phyloP scores from a whole-genome alignment of 2,329 filamentous ascomycete species.

The Pseudodiploospora longispora region DNA sequence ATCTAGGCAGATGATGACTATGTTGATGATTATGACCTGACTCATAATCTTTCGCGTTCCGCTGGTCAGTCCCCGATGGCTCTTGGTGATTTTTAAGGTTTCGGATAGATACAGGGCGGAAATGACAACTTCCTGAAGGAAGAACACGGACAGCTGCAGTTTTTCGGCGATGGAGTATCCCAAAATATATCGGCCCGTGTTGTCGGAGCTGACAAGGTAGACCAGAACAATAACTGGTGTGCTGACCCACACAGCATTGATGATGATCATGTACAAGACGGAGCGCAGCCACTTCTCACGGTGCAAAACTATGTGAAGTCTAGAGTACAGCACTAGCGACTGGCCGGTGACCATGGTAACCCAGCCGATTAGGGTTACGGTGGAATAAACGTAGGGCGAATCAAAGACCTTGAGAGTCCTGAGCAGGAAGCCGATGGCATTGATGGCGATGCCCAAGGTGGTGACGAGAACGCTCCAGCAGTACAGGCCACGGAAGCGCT shows the following conservation, averaged over 20 bases:
- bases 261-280: slow-evolving; percentile 49
- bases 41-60: slow-evolving; percentile 7
- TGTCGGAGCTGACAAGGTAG: slow-evolving; percentile 36
- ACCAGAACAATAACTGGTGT: slow-evolving; percentile 45
- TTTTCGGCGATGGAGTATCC: slow-evolving; percentile 39
- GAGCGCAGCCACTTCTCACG: slow-evolving; percentile 38
- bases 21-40: slow-evolving; percentile 34
- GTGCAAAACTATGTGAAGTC: slow-evolving; percentile 49
- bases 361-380: slow-evolving; percentile 16
- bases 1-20: slow-evolving; percentile 33
- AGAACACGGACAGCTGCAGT: slow-evolving; percentile 46
- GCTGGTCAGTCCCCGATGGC: slow-evolving; percentile 22
- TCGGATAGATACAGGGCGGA: slow-evolving; percentile 44
- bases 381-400: slow-evolving; percentile 5
- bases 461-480: slow-evolving; percentile 30
- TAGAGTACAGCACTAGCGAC: slow-evolving; percentile 52
- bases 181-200: slow-evolving; percentile 5
- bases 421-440: slow-evolving; percentile 37
- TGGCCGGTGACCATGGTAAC: slow-evolving; percentile 50
- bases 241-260: slow-evolving; percentile 44
- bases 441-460: slow-evolving; percentile 23
- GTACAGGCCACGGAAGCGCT: slow-evolving; percentile 24
- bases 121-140: slow-evolving; percentile 43
- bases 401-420: slow-evolving; percentile 20
- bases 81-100: slow-evolving; percentile 37